A percentile compares a stretch with the other conserved stretches of the same genome.
phyloP scores from a whole-genome alignment of 345 rosid genomes.

The Streptanthus diversifolius region DNA sequence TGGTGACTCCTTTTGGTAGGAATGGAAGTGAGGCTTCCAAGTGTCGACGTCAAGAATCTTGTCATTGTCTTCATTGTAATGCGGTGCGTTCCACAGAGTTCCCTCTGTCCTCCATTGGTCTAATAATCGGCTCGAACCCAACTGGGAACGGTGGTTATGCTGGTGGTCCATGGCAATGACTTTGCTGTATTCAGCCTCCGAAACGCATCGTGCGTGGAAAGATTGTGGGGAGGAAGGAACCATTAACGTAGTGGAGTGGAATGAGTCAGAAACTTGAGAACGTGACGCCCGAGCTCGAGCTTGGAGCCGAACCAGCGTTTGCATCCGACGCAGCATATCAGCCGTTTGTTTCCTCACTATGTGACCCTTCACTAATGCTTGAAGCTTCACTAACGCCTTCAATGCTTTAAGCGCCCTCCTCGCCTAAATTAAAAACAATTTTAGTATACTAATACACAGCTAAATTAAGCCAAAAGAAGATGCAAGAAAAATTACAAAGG shows the following conservation, averaged over 20 bases:
- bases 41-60: conserved; percentile 95
- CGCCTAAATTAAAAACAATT: conserved; percentile 45
- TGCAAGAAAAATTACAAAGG: background rate
- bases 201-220: conserved; percentile 25
- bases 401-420: conserved; percentile 88
- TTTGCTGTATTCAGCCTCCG: conserved; percentile 32
- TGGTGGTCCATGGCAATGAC: conserved; percentile 35
- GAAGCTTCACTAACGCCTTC: conserved; percentile 91
- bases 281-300: conserved; percentile 74
- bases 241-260: conserved; percentile 28
- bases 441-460: background rate
- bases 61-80: conserved; percentile 45
- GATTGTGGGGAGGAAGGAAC: conserved; percentile 40
- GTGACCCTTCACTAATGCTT: conserved; percentile 90
- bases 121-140: conserved; percentile 55
- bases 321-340: conserved; percentile 83
- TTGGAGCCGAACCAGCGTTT: conserved; percentile 67
- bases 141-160: conserved; percentile 30
- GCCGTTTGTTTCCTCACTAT: conserved; percentile 84
- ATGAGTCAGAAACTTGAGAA: conserved; percentile 47
- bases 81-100: conserved; percentile 39
- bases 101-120: conserved; percentile 78
- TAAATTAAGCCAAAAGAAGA: background rate
- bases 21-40: conserved; percentile 71
- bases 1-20: conserved; percentile 48